phyloP scores from a whole-genome alignment of 2,329 filamentous ascomycete genomes.

The Mycosphaerella arachidis region DNA sequence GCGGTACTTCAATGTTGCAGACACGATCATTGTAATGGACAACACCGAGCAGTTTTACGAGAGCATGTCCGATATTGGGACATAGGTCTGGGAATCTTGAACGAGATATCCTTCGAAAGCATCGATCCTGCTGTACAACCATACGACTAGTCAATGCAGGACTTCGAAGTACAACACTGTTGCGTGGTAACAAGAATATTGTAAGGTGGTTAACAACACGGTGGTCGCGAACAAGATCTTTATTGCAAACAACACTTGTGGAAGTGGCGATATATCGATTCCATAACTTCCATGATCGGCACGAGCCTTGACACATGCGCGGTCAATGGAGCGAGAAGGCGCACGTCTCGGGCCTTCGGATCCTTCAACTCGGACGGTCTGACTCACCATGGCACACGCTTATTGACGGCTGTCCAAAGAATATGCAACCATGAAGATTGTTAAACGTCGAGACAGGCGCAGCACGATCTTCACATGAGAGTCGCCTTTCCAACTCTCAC shows the following conservation, averaged over 20 bases:
- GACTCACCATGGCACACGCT: too few relatives aligned
- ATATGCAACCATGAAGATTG: too few relatives aligned
- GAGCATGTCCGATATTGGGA: slow-evolving; percentile 2
- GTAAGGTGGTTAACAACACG: background rate
- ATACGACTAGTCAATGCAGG: background rate
- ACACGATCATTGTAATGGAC: slow-evolving; percentile 8
- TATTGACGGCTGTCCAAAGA: too few relatives aligned
- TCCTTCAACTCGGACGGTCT: too few relatives aligned
- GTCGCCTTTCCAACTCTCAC: too few relatives aligned
- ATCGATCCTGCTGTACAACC: background rate
- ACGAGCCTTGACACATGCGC: too few relatives aligned
- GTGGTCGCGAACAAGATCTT: background rate
- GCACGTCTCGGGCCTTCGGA: too few relatives aligned
- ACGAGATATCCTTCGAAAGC: background rate
- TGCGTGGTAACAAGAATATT: background rate
- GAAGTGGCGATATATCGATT: too few relatives aligned
- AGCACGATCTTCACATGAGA: too few relatives aligned
- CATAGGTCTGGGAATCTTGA: background rate
- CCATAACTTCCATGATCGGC: too few relatives aligned
- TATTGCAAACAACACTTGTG: background rate
- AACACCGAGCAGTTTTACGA: slow-evolving; percentile 4
- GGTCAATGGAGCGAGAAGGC: too few relatives aligned
- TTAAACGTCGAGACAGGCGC: too few relatives aligned
- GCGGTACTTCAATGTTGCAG: slow-evolving; percentile 7
- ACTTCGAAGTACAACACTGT: background rate